phyloP scores from a whole-genome alignment of 768 basidiomycete species.

The Amyloporia xantha region DNA sequence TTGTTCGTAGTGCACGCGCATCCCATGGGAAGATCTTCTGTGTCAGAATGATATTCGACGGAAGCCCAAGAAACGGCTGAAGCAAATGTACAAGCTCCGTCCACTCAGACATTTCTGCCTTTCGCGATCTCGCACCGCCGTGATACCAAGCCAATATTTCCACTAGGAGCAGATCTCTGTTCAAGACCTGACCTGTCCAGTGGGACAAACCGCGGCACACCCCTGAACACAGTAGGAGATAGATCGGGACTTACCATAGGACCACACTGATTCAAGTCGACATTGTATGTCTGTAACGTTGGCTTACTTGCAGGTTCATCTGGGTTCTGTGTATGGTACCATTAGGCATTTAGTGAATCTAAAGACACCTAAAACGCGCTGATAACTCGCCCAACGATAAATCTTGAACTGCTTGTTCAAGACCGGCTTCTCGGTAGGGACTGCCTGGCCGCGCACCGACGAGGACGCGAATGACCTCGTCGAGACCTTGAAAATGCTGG shows the following conservation, averaged over 20 bases:
- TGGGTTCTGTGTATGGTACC: slow-evolving; percentile 64
- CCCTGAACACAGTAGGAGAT: not conserved
- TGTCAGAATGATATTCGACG: too few species aligned
- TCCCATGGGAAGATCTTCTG: too few species aligned
- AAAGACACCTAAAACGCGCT: too few species aligned
- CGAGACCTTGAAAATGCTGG: not conserved
- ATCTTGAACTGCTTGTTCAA: slow-evolving; percentile 95
- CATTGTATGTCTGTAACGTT: slow-evolving; percentile 78
- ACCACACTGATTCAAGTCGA: slow-evolving; percentile 91
- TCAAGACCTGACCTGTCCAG: too few species aligned
- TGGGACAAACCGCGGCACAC: too few species aligned
- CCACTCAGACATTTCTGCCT: too few species aligned
- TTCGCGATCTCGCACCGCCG: too few species aligned
- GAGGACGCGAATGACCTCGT: slow-evolving; percentile 27
- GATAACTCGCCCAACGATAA: slow-evolving; percentile 91
- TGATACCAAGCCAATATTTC: too few species aligned
- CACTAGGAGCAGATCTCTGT: too few species aligned
- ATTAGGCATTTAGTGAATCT: slow-evolving; percentile 6
- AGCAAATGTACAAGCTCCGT: too few species aligned
- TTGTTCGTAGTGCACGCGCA: too few species aligned
- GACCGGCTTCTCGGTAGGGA: slow-evolving; percentile 59
- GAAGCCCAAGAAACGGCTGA: too few species aligned
- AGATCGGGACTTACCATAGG: slow-evolving; percentile 64
- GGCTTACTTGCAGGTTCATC: slow-evolving; percentile 93
- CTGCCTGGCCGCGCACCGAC: slow-evolving; percentile 27